phyloP scores from a whole-genome alignment of 805 yeast genomes.

The Starmerella floricola region DNA sequence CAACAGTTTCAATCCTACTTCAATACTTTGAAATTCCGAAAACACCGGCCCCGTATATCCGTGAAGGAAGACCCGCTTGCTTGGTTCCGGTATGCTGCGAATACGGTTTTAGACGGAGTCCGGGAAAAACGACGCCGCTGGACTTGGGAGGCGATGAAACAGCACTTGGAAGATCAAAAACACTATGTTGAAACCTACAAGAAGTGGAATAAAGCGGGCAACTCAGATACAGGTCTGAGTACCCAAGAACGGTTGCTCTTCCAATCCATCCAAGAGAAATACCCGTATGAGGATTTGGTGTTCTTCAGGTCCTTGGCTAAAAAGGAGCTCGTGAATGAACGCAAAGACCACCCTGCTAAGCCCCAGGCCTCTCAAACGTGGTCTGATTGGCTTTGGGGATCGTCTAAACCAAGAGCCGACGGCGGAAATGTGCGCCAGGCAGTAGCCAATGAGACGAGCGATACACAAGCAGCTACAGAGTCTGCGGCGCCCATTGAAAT shows the following conservation, averaged over 20 bases:
- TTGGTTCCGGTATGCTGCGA: slow-evolving; percentile 76
- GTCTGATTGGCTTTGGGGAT: slow-evolving; percentile 22
- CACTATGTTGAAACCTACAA: slow-evolving; percentile 60
- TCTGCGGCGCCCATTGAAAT: slow-evolving; percentile 34
- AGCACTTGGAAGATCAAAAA: slow-evolving; percentile 59
- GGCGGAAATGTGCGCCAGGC: too few species aligned
- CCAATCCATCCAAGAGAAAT: slow-evolving; percentile 42
- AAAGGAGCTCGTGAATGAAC: slow-evolving; percentile 48
- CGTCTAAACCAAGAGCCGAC: too few species aligned
- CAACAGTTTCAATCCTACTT: slow-evolving; percentile 69
- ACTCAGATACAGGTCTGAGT: slow-evolving; percentile 18
- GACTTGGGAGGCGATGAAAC: slow-evolving; percentile 76
- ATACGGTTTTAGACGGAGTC: slow-evolving; percentile 64
- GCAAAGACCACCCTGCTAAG: slow-evolving; percentile 18
- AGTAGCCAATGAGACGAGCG: neutral
- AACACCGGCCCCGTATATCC: slow-evolving; percentile 47
- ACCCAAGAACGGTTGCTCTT: slow-evolving; percentile 32
- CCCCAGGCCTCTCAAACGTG: slow-evolving; percentile 15
- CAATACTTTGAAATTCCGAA: slow-evolving; percentile 63
- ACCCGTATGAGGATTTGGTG: slow-evolving; percentile 67
- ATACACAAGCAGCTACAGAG: slow-evolving; percentile 22
- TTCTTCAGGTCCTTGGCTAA: slow-evolving; percentile 76
- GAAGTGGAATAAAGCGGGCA: slow-evolving; percentile 35
- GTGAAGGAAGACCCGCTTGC: slow-evolving; percentile 51
- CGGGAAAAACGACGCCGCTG: slow-evolving; percentile 69